Conservation (phyloP, 805 yeast species). For the Clavispora phyllophila region DNA sequence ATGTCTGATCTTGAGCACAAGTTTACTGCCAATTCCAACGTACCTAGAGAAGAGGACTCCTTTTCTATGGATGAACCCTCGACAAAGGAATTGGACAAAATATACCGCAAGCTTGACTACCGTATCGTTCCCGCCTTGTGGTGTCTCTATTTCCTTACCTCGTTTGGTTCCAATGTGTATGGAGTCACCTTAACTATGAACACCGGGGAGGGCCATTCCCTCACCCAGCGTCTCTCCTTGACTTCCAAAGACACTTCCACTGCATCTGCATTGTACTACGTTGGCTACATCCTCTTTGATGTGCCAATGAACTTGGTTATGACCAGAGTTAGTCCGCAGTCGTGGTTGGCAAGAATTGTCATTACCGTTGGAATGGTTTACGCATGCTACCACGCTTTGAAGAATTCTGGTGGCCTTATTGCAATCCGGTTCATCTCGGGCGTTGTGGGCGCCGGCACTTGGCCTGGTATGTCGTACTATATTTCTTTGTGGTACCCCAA, state of each 20-base stretch:
- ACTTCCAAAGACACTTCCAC: constrained; percentile 56
- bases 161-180: constrained; percentile 72
- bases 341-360: constrained; percentile 78
- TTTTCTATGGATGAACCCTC: neutral
- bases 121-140: constrained; percentile 81
- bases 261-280: constrained; percentile 78
- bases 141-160: constrained; percentile 71
- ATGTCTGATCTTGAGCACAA: neutral
- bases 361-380: constrained; percentile 74
- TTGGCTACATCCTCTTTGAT: constrained; percentile 79
- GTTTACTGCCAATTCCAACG: neutral
- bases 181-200: constrained; percentile 84
- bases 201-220: constrained; percentile 52
- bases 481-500: constrained; percentile 82
- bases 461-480: constrained; percentile 89
- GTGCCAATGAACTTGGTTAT: constrained; percentile 82
- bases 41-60: neutral
- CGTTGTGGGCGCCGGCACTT: constrained; percentile 75
- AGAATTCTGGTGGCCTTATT: constrained; percentile 54
- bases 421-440: constrained; percentile 74
- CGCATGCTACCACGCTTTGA: constrained; percentile 62
- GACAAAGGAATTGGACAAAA: constrained; percentile 37
- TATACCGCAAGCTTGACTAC: constrained; percentile 59
- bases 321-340: constrained; percentile 81
- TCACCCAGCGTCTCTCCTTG: constrained; percentile 46